phyloP scores from a whole-genome alignment of 345 rosid genomes.

The Moringa oleifera region DNA sequence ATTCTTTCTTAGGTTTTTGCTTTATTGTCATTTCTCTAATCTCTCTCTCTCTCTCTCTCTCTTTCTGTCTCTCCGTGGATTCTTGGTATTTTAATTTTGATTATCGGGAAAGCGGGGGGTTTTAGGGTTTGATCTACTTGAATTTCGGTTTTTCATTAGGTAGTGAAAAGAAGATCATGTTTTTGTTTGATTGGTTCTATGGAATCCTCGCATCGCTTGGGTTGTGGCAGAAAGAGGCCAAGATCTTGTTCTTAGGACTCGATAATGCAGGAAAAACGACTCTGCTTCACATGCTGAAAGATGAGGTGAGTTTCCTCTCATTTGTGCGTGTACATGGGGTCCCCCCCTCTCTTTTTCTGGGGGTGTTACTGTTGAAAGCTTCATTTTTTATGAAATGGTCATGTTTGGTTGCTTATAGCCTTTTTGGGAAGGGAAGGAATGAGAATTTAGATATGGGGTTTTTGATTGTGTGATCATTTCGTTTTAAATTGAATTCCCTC shows the following conservation, averaged over 20 bases:
- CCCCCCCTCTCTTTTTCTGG: not conserved
- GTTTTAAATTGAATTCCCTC: no score
- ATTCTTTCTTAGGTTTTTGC: no score
- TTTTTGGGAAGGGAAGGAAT: no score
- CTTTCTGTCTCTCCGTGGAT: no score
- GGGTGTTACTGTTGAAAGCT: not conserved
- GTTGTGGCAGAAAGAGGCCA: constrained; percentile 75
- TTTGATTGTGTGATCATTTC: no score
- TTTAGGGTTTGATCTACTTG: not conserved
- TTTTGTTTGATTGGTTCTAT: constrained; percentile 74
- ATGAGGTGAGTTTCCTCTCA: constrained; percentile 36
- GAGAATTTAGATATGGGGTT: no score
- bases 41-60: no score
- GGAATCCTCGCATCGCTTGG: constrained; percentile 73
- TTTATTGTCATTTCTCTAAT: no score
- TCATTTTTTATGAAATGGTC: no score
- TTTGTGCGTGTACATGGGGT: not conserved
- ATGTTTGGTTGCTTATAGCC: no score
- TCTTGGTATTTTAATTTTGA: no score
- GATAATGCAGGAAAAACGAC: constrained; percentile 88
- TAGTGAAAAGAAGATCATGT: constrained; percentile 35
- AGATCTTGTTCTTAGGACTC: constrained; percentile 79
- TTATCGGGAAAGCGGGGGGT: no score
- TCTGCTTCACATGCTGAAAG: constrained; percentile 81
- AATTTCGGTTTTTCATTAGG: not conserved